phyloP scores from a whole-genome alignment of 805 yeast genomes.

The Blastobotrys americana region DNA sequence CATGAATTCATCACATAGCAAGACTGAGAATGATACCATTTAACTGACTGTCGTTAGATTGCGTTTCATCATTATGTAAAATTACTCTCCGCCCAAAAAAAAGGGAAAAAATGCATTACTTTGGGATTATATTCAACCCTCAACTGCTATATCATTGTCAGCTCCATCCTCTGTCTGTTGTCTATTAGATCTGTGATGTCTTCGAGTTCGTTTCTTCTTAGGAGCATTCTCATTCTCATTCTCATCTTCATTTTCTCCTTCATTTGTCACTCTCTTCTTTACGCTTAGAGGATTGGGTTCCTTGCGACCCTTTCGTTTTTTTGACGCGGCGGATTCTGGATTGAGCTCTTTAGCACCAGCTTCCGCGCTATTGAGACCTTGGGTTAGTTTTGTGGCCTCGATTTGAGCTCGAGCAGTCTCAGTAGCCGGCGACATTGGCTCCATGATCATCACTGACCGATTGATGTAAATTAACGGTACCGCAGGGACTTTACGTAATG shows the following conservation, averaged over 20 bases:
- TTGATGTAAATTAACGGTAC: constrained; percentile 83
- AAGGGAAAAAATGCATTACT: no score
- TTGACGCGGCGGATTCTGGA: constrained; percentile 19
- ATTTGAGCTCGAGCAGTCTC: constrained; percentile 39
- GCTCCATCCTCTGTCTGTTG: no score
- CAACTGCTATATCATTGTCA: no score
- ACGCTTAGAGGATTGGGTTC: constrained; percentile 89
- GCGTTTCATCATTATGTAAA: no score
- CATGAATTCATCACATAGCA: no score
- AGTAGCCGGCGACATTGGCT: constrained; percentile 77
- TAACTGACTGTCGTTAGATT: no score
- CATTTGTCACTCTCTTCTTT: constrained; percentile 53
- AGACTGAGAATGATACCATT: no score
- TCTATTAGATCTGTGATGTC: not conserved
- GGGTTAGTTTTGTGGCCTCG: constrained; percentile 63
- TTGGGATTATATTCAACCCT: no score
- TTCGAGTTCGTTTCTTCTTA: not conserved
- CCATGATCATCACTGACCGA: constrained; percentile 92
- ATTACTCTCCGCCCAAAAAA: no score
- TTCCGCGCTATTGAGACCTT: constrained; percentile 65
- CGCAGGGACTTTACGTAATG: constrained; percentile 74
- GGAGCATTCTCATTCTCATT: not conserved
- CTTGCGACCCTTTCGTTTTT: constrained; percentile 47
- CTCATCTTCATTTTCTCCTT: not conserved
- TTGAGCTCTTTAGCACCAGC: constrained; percentile 29